Percentiles rank a stretch among this genome's conserved stretches.
These are phyloP conservation scores for Vitis labrusca DNA, from an alignment of 164 flowering plant species.

Conservation along the genomic window DNA sequence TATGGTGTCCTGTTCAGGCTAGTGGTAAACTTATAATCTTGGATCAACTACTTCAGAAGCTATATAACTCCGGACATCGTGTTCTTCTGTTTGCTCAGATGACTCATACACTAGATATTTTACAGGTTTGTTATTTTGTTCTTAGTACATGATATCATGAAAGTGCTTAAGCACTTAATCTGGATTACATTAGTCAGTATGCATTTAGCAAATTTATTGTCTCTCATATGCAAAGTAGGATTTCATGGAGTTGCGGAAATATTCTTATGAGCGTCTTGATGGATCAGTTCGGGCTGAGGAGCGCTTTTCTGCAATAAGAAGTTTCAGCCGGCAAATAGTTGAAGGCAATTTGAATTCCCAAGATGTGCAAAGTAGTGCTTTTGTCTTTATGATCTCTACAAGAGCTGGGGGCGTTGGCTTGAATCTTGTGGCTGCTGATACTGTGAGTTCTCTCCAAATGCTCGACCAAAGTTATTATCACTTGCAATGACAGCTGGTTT, in stretches of 20 bases:
- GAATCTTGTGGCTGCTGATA: conserved; percentile 97
- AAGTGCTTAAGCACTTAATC: neutral
- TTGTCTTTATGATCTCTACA: conserved; percentile 89
- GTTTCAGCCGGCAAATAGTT: conserved; percentile 52
- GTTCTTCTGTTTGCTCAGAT: conserved; percentile 93
- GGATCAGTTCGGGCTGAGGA: conserved; percentile 97
- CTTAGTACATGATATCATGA: neutral
- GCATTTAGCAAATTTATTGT: neutral
- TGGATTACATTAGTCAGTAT: neutral
- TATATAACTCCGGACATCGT: conserved; percentile 70
- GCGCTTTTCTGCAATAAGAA: conserved; percentile 95
- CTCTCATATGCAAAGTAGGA: conserved; percentile 43
- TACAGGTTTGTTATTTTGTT: conserved; percentile 58
- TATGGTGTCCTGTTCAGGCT: conserved; percentile 49
- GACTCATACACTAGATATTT: conserved; percentile 92
- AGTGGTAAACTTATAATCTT: conserved; percentile 88
- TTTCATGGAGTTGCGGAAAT: conserved; percentile 77
- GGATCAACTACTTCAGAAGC: conserved; percentile 78
- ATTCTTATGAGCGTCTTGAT: conserved; percentile 95
- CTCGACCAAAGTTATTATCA: neutral
- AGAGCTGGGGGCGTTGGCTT: conserved; percentile 98
- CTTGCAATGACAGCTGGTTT: too few species aligned
- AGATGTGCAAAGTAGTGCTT: conserved; percentile 45
- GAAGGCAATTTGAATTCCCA: conserved; percentile 20
- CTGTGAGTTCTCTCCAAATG: conserved; percentile 52